Percentiles rank a stretch among this genome's conserved stretches.
These are phyloP conservation scores for Camellia sinensis DNA, from an alignment of 148 eudicot genomes.

Conservation along the genomic window DNA sequence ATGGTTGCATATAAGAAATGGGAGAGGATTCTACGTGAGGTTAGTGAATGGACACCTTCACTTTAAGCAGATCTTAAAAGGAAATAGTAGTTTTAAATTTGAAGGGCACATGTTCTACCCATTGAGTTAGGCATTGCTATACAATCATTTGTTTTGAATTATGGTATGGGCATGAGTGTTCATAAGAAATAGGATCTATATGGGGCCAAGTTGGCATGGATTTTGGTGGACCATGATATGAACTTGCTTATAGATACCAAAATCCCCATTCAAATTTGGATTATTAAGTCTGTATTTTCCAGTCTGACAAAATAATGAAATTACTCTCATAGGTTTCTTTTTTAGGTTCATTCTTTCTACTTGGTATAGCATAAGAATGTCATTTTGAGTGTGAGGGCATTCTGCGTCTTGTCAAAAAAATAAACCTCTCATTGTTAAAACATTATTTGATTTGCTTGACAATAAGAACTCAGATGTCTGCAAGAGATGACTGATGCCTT, in stretches of 20 bases:
- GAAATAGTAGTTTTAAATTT: neutral
- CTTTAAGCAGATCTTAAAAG: neutral
- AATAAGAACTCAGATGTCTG: neutral
- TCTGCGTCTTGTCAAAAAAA: neutral
- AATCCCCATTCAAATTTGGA: neutral
- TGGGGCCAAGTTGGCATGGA: neutral
- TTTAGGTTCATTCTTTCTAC: no score
- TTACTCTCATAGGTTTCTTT: no score
- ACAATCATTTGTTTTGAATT: neutral
- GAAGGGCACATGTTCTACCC: neutral
- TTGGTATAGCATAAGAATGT: no score
- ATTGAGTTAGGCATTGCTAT: neutral
- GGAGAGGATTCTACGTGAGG: constrained; percentile 74
- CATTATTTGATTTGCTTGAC: constrained; percentile 1
- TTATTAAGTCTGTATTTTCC: no score
- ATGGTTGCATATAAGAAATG: constrained; percentile 83
- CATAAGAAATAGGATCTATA: neutral
- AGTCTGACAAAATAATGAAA: no score
- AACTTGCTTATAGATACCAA: no score
- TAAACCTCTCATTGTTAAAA: neutral
- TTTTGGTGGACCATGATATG: neutral
- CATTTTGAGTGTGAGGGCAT: neutral
- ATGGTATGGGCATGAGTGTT: neutral
- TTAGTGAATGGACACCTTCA: constrained; percentile 19
- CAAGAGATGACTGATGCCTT: neutral